Evolutionary conservation across 305 asterid genomes (phyloP), one percentile per base, ranked within the genome.

Genomic region (Fraxinus paxiana): DNA sequence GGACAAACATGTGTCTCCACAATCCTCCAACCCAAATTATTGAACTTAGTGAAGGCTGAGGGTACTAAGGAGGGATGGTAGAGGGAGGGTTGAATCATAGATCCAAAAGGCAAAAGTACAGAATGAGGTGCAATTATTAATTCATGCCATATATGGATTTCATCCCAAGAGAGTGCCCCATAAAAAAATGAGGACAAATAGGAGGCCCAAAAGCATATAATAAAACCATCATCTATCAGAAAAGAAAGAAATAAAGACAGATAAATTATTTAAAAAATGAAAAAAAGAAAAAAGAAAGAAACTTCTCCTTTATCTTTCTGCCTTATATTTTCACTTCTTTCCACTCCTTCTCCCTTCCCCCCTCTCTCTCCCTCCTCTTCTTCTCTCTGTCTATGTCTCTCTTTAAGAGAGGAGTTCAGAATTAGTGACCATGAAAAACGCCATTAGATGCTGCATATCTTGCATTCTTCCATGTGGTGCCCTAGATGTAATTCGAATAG

Each of bases 391-490:
- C 75, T n/a, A 59, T 37, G 56, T 72, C 79, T 81, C 82, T 80
- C 75, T n/a, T 69, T 38, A 63, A 77, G 80, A 61, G 81, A 83
- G 85, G 78, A 81, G 15, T 15, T 5, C 22, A 82, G 82, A 73
- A 24, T 22, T 24, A 10, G 31, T 2, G 73, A 83, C 54, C 74
- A 94, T 95, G 98, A 93, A 84, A 85, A 90, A 89, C 86, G 75
- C 91, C 24, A 88, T 95, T 30, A 88, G 95, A 80, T 95, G 98
- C 85, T 95, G 98, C 97, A 95, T 95, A 89, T 95, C 98, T 18
- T 95, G 98, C 93, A 95, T 95, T 84, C 92, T 95, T 20, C 98
- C 98, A 18, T 95, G 98, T 82, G 98, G 98, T 5, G 90, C 93
- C 7, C 97, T 95, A 9, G 98, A 95, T 86, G 98, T 95, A 80